Evolutionary conservation across 1,284 basidiomycete genomes (phyloP), one percentile per base, ranked within the genome.

Genomic region (Rhodofomes roseus): DNA sequence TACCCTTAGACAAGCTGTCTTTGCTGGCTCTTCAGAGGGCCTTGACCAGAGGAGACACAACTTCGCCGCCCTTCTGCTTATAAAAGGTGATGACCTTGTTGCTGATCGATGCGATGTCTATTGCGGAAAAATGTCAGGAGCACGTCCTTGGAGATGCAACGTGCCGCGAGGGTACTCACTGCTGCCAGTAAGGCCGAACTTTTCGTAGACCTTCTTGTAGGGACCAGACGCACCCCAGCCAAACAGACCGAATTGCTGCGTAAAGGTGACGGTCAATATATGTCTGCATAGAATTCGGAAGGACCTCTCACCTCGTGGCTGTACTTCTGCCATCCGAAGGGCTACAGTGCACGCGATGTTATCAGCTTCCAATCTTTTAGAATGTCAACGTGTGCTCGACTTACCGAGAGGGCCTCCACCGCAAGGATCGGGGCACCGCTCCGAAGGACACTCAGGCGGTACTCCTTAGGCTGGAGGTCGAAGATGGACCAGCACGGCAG

Each of bases 401-500:
- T 63, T 66, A 85, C 84, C 61, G 87, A 81, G 68, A 85, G 86
- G 29, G 94, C 95, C 79, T 98, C 95, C 63, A 98, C 83, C 52
- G 93, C 93, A 64, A 98, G 74, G 72, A 97, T 89, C 50, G 95
- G 95, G 40, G 91, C 88, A 60, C 95, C 95, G 67, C 89, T 90
- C 70, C 93, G 87, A 65, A 98, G 77, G 55, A 97, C 94, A 70
- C 86, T 86, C 68, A 95, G 76, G 71, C 81, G 86, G 81, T 98
- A 98, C 62, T 88, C 86, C 70, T 82, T 74, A 64, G 85, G 77
- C 79, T 97, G 96, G 70, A 83, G 79, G 76, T 96, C 92, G 74
- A 98, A 98, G 64, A 93, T 85, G 65, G 89, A 81, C 87, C 90
- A 93, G 77, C 92, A 96, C 31, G 95, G 95, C 71, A 97, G 77